A percentile compares a stretch with the other conserved stretches of the same genome.
Evolutionary conservation across 1,284 basidiomycete species (phyloP).

Genomic region (Pterulicium gracile): DNA sequence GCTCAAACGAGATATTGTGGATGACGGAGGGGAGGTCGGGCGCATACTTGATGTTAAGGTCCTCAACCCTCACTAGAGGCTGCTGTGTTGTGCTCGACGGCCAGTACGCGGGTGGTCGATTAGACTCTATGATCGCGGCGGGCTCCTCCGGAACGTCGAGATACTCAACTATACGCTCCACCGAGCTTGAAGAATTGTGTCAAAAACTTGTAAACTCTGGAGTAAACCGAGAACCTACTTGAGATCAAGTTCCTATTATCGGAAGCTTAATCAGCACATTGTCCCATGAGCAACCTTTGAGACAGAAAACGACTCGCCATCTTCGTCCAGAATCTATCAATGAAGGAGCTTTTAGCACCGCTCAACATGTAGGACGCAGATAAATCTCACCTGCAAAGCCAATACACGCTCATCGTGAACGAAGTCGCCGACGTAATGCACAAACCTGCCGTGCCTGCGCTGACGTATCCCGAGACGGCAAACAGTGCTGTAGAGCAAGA

Average conservation of each 20-base stretch:
- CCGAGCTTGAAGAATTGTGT: constrained; percentile 12
- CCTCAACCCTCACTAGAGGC: constrained; percentile 34
- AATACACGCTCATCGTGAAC: constrained; percentile 8
- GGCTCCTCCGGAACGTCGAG: constrained; percentile 72
- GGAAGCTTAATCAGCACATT: background rate
- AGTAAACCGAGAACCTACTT: background rate
- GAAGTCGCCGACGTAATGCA: constrained; percentile 12
- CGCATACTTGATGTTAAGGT: constrained; percentile 66
- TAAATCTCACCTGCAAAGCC: constrained; percentile 4
- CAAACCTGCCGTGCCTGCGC: constrained; percentile 10
- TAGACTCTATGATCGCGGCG: constrained; percentile 46
- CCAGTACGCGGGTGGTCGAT: constrained; percentile 67
- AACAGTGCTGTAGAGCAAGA: constrained; percentile 5
- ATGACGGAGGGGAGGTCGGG: constrained; percentile 66
- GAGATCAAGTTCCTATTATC: background rate
- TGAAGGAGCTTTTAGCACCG: background rate
- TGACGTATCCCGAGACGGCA: constrained; percentile 8
- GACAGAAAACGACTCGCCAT: background rate
- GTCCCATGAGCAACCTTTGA: background rate
- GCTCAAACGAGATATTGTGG: constrained; percentile 55
- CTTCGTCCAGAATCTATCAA: constrained; percentile 1
- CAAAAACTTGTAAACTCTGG: background rate
- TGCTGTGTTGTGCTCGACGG: constrained; percentile 47
- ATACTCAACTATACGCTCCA: constrained; percentile 81
- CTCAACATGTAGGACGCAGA: background rate